Evolutionary conservation across 2,329 filamentous ascomycete species (phyloP).

Genomic region (Cladosporium velox): DNA sequence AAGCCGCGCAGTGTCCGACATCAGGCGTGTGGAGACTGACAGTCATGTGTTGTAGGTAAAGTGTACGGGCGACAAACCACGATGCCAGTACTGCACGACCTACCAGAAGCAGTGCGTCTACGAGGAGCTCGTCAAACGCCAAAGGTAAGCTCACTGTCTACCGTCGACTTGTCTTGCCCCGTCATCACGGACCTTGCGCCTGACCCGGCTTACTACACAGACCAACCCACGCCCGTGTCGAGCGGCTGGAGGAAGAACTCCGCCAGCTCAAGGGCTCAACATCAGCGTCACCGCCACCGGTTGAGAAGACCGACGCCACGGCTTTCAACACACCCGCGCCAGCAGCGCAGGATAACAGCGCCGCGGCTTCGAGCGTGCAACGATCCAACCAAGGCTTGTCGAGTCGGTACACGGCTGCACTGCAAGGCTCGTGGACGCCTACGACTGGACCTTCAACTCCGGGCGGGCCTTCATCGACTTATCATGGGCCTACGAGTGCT

Average conservation of each 20-base stretch:
- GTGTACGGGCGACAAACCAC: conserved; percentile 17
- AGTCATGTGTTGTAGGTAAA: not conserved
- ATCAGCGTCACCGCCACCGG: conserved; percentile 5
- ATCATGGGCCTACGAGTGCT: conserved; percentile 18
- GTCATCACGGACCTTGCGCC: not conserved
- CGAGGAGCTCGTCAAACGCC: conserved; percentile 12
- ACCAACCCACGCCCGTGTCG: conserved; percentile 14
- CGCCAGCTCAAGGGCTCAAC: conserved; percentile 17
- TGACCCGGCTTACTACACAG: conserved; percentile 2
- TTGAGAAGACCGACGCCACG: conserved; percentile 1
- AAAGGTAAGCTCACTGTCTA: not conserved
- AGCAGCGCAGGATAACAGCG: not conserved
- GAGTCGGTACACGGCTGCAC: conserved; percentile 4
- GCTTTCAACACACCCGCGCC: conserved; percentile 1
- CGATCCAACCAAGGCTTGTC: not conserved
- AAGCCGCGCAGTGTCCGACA: not conserved
- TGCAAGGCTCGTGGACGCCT: conserved; percentile 7
- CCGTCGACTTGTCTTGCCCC: not conserved
- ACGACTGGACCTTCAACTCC: conserved; percentile 12
- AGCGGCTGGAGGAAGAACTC: conserved; percentile 14
- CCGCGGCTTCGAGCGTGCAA: not conserved
- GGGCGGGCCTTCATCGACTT: conserved; percentile 8
- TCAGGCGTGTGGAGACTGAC: not conserved
- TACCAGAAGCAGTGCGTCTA: conserved; percentile 15
- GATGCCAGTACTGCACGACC: conserved; percentile 16